Base-by-base conservation (phyloP, 805 yeast genomes). In the Zygosaccharomyces siamensis region DNA sequence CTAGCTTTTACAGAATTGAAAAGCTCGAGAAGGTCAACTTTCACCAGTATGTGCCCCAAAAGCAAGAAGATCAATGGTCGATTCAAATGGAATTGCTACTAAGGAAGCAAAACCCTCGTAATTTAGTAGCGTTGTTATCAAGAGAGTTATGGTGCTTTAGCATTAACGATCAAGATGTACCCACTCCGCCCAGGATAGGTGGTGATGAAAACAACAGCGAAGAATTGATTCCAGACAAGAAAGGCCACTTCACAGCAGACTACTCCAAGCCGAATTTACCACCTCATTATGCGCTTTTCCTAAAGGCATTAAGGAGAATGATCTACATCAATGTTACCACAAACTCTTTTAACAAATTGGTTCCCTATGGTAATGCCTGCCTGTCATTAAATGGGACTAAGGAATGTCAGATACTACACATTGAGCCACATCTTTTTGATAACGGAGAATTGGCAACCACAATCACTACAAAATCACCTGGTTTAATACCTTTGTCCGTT, bases 321-420 rank as follows among this genome's bases (percentile, higher is more conserved):
- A 61, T 79, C 20, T 52, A 69, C 49, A 48, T 64, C 39, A 60
- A 67, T 53, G 44, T 71, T 33, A 53, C 72, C 28, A 24, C 69
- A 49, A 52, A 52, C 6, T 63, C 70, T 1, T 56, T 64, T n/a
- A 62, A 63, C 38, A 64, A 63, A 38, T 54, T 78, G 2, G 50
- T 75, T 1, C 81, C 81, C 0, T 79, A 78, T 61, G 82, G 83
- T 1, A 77, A 75, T 50, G 66, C 79, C 55, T 65, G 70, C 55
- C 45, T 70, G 51, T 40, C 63, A 38, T 57, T 64, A 33, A 57
- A 58, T 47, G 47, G 60, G 48, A 40, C 51, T 33, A 39, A 32
- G 37, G 37, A 53, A 2, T 66, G 60, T 40, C 62, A 66, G n/a
- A 55, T 75, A 3, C 45, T 78, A 1, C 73, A 71, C 46, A 53